These are phyloP conservation scores for Vitis labrusca DNA, from an alignment of 164 flowering plant species.

Conservation along the genomic window DNA sequence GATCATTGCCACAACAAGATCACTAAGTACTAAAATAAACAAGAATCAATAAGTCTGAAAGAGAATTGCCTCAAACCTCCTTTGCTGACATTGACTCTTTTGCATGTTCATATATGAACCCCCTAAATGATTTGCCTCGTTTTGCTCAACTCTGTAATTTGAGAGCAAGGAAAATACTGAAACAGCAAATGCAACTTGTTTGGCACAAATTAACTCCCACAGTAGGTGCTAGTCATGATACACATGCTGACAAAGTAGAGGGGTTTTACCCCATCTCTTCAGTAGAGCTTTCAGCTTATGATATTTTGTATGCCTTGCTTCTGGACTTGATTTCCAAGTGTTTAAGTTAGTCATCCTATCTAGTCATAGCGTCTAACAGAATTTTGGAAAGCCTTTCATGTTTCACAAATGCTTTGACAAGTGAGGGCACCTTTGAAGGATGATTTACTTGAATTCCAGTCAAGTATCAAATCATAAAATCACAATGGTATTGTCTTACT, in stretches of 20 bases:
- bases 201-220: neutral
- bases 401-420: neutral
- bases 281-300: no score
- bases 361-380: neutral
- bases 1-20: neutral
- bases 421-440: neutral
- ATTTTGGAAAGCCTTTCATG: neutral
- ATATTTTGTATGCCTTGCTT: no score
- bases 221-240: neutral
- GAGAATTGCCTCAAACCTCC: neutral
- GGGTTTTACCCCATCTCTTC: neutral
- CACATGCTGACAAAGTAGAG: neutral
- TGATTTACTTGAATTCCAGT: neutral
- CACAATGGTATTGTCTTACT: neutral
- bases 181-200: neutral
- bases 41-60: neutral
- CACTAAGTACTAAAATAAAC: neutral
- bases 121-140: neutral
- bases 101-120: neutral
- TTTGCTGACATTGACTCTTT: slow-evolving; percentile 1
- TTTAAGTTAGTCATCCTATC: neutral
- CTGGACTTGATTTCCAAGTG: no score
- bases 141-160: neutral
- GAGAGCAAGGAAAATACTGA: neutral
- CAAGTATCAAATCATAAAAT: neutral